phyloP scores from a whole-genome alignment of 371 early-diverging fungal species.

The Rozella allomycis region DNA sequence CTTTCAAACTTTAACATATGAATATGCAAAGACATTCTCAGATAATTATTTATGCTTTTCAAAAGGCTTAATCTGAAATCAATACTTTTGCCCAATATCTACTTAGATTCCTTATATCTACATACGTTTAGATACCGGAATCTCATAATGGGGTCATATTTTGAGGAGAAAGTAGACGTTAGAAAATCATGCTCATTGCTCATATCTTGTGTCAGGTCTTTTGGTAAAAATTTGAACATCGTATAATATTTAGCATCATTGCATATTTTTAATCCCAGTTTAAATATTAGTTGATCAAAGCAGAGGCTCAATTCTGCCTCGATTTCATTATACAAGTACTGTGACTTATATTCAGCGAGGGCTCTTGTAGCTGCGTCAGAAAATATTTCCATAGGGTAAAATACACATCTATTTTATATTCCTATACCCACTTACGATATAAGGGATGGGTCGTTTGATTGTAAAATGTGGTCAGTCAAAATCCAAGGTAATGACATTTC shows the following conservation, averaged over 20 bases:
- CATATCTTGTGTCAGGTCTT: slow-evolving; percentile 4
- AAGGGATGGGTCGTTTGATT: slow-evolving; percentile 9
- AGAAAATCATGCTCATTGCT: not conserved
- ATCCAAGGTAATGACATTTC: slow-evolving; percentile 33
- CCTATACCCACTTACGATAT: slow-evolving; percentile 4
- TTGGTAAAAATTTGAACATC: slow-evolving; percentile 1
- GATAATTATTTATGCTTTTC: slow-evolving; percentile 11
- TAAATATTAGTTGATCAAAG: slow-evolving; percentile 20
- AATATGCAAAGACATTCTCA: slow-evolving; percentile 14
- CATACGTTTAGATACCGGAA: not conserved
- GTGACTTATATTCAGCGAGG: slow-evolving; percentile 9
- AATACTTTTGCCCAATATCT: slow-evolving; percentile 18
- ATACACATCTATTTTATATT: slow-evolving; percentile 6
- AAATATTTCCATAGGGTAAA: slow-evolving; percentile 20
- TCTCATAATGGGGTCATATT: slow-evolving; percentile 1
- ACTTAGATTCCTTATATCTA: too few species aligned
- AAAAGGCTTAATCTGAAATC: slow-evolving; percentile 8
- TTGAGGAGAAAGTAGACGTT: not conserved
- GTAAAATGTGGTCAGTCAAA: slow-evolving; percentile 13
- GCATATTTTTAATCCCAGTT: slow-evolving; percentile 11
- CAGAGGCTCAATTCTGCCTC: slow-evolving; percentile 17
- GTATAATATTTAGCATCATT: not conserved
- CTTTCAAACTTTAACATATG: slow-evolving; percentile 17
- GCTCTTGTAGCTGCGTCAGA: slow-evolving; percentile 17
- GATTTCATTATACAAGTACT: slow-evolving; percentile 22